Evolutionary conservation across 129 eudicot species (phyloP).

Genomic region (Escallonia rubra): DNA sequence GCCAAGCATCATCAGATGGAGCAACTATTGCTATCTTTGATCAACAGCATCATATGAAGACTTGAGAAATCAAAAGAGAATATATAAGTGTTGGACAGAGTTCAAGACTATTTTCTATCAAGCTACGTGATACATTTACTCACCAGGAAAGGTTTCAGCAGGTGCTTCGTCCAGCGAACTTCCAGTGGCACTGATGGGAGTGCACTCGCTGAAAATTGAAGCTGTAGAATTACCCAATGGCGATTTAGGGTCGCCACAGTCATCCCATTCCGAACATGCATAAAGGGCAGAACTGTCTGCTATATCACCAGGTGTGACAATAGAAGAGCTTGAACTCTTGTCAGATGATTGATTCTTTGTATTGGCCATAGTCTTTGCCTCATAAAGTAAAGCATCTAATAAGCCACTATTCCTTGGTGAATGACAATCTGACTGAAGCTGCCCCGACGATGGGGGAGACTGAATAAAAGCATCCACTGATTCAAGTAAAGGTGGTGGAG

Average conservation of each 20-base stretch:
- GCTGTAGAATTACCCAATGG: constrained; percentile 25
- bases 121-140: not conserved
- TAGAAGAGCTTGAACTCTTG: constrained; percentile 14
- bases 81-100: no score
- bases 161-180: constrained; percentile 21
- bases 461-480: constrained; percentile 37
- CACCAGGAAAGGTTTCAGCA: constrained; percentile 14
- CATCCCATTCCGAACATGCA: constrained; percentile 19
- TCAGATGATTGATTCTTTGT: constrained; percentile 17
- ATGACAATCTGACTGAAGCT: constrained; percentile 20
- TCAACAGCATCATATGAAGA: no score
- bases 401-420: constrained; percentile 38
- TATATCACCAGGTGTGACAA: constrained; percentile 12
- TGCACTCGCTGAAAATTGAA: constrained; percentile 10
- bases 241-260: constrained; percentile 15
- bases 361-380: constrained; percentile 21
- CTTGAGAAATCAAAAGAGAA: no score
- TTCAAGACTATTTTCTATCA: not conserved
- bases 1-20: not conserved
- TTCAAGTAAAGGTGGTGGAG: constrained; percentile 28
- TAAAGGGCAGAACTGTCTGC: constrained; percentile 15
- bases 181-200: constrained; percentile 11
- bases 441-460: constrained; percentile 18
- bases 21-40: no score
- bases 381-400: constrained; percentile 39